Evolutionary conservation across 306 rosid species (phyloP).

Genomic region (Morella rubra): DNA sequence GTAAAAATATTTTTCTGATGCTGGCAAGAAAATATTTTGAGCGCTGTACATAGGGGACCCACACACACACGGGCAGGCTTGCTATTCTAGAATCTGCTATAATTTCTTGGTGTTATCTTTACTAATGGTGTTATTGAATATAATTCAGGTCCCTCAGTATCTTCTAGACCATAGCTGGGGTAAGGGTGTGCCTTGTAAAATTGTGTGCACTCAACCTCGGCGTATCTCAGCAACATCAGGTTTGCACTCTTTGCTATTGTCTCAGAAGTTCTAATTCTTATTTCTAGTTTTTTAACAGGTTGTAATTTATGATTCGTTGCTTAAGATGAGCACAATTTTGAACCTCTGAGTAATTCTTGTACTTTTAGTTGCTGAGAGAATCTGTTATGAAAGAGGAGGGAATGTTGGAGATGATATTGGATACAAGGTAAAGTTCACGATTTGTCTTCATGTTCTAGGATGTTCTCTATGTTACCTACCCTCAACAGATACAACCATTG

Average conservation of each 20-base stretch:
- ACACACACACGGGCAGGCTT: not conserved
- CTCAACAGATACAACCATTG: not conserved
- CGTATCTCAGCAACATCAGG: constrained; percentile 95
- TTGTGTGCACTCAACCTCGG: constrained; percentile 95
- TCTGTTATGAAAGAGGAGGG: constrained; percentile 82
- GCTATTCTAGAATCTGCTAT: not conserved
- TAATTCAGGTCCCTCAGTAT: constrained; percentile 87
- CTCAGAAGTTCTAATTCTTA: not conserved
- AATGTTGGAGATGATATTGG: constrained; percentile 72
- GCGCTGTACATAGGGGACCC: constrained; percentile 14
- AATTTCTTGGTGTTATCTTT: constrained; percentile 2
- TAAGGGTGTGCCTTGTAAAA: constrained; percentile 75
- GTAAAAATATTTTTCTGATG: constrained; percentile 6
- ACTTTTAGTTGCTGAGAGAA: constrained; percentile 85
- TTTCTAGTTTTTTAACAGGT: not conserved
- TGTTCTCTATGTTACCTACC: not conserved
- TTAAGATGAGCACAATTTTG: constrained; percentile 14
- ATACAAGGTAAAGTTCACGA: constrained; percentile 72
- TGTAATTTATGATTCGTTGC: constrained; percentile 2
- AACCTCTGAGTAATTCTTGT: constrained; percentile 18
- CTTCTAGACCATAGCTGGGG: constrained; percentile 88
- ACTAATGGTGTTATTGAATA: constrained; percentile 23
- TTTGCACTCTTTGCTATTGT: constrained; percentile 30
- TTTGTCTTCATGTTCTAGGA: constrained; percentile 16
- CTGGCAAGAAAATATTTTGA: constrained; percentile 24